Evolutionary conservation across 257 asterid genomes (phyloP), one percentile per base, ranked within the genome.

Genomic region (Solanum sejunctum): DNA sequence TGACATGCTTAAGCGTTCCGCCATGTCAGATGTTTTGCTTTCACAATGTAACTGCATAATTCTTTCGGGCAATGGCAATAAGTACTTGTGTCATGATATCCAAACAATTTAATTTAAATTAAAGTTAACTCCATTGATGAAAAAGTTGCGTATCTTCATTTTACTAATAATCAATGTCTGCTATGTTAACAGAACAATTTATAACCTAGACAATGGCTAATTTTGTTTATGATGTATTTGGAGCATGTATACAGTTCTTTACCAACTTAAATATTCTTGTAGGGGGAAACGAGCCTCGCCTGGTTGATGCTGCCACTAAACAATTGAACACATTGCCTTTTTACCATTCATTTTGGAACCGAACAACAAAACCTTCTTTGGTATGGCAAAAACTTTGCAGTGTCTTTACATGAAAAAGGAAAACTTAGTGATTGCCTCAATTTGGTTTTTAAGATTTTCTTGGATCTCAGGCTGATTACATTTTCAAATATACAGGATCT

Each of bases 231-330:
- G 77, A 57, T 63, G 47, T 83, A 58, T 67, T 32, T 10, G 56
- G 51, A 28, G 26, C 12, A 78, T 41, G 11, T 28, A 43, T 85
- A 6, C 16, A 43, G 23, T 20, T 6, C 23, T 81, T 82, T 11
- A 52, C 43, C 57, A 69, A 57, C 72, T 80, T 84, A 39, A 54
- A 43, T 84, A 80, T 26, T 85, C n/a, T 63, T 69, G 61, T 63
- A 96, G 99, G 99, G 83, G 99, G 99, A 17, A 96, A 77, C 80
- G 99, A 96, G 86, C 95, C 99, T 81, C 93, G 98, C 32, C 98
- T 96, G 66, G 92, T 93, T 84, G 97, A 82, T 61, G 99, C 99
- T 84, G 99, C 99, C n/a, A 86, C 88, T 43, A 92, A 88, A 83
- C 99, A 96, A 88, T 92, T 96, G 43, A 96, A 92, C 45, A 95